phyloP scores from a whole-genome alignment of 768 basidiomycete genomes.

The Leccinum uliginosum region DNA sequence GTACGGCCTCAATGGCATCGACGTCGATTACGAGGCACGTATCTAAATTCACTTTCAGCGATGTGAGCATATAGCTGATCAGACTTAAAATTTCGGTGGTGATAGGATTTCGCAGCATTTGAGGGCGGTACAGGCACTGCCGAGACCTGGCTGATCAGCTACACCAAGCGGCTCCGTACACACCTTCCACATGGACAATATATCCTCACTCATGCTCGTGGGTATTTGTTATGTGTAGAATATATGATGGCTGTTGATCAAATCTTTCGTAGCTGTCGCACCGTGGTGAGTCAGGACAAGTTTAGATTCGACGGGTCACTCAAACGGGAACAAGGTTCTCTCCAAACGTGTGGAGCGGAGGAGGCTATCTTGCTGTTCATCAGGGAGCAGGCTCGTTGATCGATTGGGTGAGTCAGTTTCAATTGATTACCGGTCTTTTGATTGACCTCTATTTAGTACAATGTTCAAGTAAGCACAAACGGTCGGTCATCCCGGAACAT shows the following conservation, averaged over 20 bases:
- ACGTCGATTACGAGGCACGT: slow-evolving; percentile 50
- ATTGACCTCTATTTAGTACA: slow-evolving; percentile 19
- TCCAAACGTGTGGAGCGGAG: slow-evolving; percentile 17
- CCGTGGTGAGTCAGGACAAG: slow-evolving; percentile 15
- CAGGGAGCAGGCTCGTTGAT: slow-evolving; percentile 38
- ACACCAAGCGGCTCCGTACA: slow-evolving; percentile 31
- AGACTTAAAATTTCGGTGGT: neutral
- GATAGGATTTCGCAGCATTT: slow-evolving; percentile 33
- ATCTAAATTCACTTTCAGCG: too few relatives aligned
- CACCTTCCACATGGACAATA: slow-evolving; percentile 22
- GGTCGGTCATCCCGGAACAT: neutral
- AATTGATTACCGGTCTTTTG: neutral
- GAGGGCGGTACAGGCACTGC: slow-evolving; percentile 34
- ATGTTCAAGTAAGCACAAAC: slow-evolving; percentile 34
- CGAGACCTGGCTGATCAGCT: slow-evolving; percentile 33
- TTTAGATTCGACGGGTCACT: neutral
- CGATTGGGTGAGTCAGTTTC: slow-evolving; percentile 35
- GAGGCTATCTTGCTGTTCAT: slow-evolving; percentile 38
- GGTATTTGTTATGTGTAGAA: slow-evolving; percentile 4
- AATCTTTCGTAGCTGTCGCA: slow-evolving; percentile 12
- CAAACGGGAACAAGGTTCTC: slow-evolving; percentile 16
- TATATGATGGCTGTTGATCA: neutral
- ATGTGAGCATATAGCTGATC: neutral
- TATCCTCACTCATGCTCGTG: slow-evolving; percentile 31
- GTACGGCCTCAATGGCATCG: slow-evolving; percentile 48